phyloP scores from a whole-genome alignment of 164 flowering plant genomes.

The Tetrastigma voinierianum region DNA sequence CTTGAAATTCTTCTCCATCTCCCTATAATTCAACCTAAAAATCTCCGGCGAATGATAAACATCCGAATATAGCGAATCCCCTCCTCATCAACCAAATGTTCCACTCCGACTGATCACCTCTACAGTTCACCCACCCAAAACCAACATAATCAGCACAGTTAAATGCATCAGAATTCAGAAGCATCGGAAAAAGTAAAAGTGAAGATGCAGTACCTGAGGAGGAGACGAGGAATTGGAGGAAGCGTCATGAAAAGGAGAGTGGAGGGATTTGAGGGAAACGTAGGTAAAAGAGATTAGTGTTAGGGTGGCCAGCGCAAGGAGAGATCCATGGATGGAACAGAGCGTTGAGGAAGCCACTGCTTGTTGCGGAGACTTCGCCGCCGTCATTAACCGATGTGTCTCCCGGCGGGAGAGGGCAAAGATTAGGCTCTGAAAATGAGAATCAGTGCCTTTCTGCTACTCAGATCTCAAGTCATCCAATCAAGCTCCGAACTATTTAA shows the following conservation, averaged over 20 bases:
- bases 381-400: constrained; percentile 12
- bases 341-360: constrained; percentile 11
- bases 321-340: constrained; percentile 49
- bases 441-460: no score
- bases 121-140: not conserved
- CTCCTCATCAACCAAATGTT: constrained; percentile 5
- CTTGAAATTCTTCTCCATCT: constrained; percentile 78
- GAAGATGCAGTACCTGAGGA: constrained; percentile 15
- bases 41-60: constrained; percentile 66
- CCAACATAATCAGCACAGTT: not conserved
- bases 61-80: constrained; percentile 27
- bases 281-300: constrained; percentile 61
- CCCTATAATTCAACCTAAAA: constrained; percentile 56
- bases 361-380: constrained; percentile 5
- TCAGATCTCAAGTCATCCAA: no score
- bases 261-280: constrained; percentile 61
- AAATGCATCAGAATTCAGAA: not conserved
- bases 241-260: constrained; percentile 20
- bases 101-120: not conserved
- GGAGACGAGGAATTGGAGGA: constrained; percentile 18
- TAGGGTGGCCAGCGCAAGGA: constrained; percentile 57
- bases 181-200: not conserved
- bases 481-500: no score
- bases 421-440: no score
- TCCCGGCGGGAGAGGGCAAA: not conserved